Percentiles rank a stretch among this genome's conserved stretches.
Evolutionary conservation across 495 filamentous ascomycete genomes (phyloP).

Genomic region (Aspergillus sclerotioniger): DNA sequence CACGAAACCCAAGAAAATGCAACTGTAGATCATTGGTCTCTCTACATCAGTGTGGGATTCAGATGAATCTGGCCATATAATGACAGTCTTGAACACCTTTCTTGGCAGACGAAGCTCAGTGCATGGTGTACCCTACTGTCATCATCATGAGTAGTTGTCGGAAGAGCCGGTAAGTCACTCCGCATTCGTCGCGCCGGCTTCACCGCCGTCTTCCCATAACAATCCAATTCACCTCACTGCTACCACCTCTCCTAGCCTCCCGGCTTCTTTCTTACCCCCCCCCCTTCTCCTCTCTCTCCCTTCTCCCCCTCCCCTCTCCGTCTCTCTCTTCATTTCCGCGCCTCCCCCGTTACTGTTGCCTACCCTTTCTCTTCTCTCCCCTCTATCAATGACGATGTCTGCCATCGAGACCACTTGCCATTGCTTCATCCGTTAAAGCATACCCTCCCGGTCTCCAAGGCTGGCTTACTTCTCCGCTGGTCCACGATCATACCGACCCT

Average conservation of each 20-base stretch:
- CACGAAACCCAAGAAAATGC: too few relatives aligned
- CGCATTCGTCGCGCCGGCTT: constrained; percentile 18
- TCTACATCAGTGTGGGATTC: too few relatives aligned
- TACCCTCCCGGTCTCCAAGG: not conserved
- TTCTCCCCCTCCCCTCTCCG: constrained; percentile 2
- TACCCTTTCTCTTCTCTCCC: not conserved
- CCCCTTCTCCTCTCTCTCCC: constrained; percentile 5
- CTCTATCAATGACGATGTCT: not conserved
- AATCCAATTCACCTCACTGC: not conserved
- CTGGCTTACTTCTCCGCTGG: not conserved
- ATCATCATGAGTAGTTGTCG: not conserved
- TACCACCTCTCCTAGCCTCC: not conserved
- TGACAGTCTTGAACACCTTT: too few relatives aligned
- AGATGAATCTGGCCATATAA: too few relatives aligned
- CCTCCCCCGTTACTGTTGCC: too few relatives aligned
- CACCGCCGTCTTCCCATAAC: not conserved
- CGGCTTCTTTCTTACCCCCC: not conserved
- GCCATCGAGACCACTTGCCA: not conserved
- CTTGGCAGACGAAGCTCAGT: too few relatives aligned
- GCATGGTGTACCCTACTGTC: too few relatives aligned
- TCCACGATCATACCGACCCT: not conserved
- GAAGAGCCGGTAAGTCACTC: constrained; percentile 9
- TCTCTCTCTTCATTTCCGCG: not conserved
- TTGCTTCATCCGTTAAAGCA: not conserved
- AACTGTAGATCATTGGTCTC: too few relatives aligned